Conservation (phyloP, 2,329 filamentous ascomycete species). For the Pseudopyricularia cyperi region DNA sequence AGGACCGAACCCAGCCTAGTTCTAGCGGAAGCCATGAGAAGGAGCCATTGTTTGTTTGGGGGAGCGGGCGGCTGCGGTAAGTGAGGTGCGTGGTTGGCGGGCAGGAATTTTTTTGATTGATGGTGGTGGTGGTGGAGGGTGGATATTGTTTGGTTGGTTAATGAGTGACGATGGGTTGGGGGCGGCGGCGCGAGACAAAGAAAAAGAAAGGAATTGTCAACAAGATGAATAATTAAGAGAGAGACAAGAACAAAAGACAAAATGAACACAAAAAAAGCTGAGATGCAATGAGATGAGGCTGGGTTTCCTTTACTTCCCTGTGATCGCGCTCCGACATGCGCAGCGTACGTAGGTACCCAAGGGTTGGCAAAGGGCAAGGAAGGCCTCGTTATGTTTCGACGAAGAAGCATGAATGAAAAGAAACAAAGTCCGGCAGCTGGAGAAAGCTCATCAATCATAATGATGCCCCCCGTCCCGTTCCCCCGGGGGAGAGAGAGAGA, state of each 20-base stretch:
- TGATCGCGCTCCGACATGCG: constrained; percentile 2
- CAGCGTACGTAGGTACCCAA: too few species aligned
- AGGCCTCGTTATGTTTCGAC: not conserved
- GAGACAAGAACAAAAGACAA: not conserved
- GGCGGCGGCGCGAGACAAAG: not conserved
- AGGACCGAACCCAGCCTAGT: not conserved
- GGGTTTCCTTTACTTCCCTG: not conserved
- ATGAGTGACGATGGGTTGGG: not conserved
- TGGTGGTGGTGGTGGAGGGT: not conserved
- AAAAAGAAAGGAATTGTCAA: not conserved
- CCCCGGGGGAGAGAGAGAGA: too few species aligned
- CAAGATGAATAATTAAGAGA: not conserved
- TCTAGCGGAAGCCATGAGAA: not conserved
- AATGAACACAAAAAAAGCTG: not conserved
- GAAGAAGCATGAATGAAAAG: not conserved
- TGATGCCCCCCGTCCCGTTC: too few species aligned
- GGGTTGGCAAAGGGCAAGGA: not conserved
- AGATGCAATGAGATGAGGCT: not conserved
- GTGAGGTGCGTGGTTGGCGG: not conserved
- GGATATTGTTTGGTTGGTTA: not conserved
- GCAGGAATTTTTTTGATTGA: not conserved
- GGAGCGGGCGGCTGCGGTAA: not conserved
- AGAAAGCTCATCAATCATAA: not conserved
- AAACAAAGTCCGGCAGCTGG: not conserved
- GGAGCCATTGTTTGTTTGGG: constrained; percentile 3